Base-by-base conservation (phyloP, 2,329 filamentous ascomycete genomes). In the Sporothrix dimorphospora region DNA sequence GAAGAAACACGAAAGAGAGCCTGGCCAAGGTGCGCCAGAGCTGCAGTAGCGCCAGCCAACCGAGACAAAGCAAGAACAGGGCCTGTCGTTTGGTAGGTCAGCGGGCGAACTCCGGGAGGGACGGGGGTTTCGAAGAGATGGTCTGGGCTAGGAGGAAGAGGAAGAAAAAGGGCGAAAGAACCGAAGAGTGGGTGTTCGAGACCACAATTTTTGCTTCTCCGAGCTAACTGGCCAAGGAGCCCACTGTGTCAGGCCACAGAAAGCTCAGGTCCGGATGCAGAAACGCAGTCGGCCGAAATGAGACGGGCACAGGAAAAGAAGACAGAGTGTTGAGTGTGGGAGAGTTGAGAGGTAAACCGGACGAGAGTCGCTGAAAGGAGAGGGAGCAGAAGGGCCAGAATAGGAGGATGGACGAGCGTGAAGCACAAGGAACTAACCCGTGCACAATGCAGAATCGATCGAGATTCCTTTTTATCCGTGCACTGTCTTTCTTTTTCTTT, bases 391-490 rank as follows among this genome's bases (percentile, higher is more conserved):
- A 27, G 19, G n/a, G 40, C 24, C n/a, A 34, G 42, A 16, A 47
- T 11, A 24, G n/a, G 21, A 34, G 14, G 9, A 51, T 21, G 63
- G 21, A 30, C 9, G 5, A 47, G 40, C 19, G 55, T 59, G 8
- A 59, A 40, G 30, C 55, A n/a, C 55, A 14, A 57, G 27, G n/a
- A 8, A 57, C 38, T 12, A 19, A 14, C 5, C 6, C 9, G 16
- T 49, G 42, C 42, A 67, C 21, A 67, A 67, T 34, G 42, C 16
- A 30, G 40, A 65, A 27, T 65, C 40, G 45, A 67, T 51, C 65
- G 16, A 34, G 45, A 47, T 38, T 30, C 55, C 30, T 12, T 53
- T 68, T 55, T 68, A 53, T 27, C 47, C 65, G 65, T 68, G 65
- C 47, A 53, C 47, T 27, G 47, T 21, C 42, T 11, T n/a, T n/a